Evolutionary conservation across 352 stramenopile genomes (phyloP), one percentile per base, ranked within the genome.

Genomic region (Phytophthora crassamura): DNA sequence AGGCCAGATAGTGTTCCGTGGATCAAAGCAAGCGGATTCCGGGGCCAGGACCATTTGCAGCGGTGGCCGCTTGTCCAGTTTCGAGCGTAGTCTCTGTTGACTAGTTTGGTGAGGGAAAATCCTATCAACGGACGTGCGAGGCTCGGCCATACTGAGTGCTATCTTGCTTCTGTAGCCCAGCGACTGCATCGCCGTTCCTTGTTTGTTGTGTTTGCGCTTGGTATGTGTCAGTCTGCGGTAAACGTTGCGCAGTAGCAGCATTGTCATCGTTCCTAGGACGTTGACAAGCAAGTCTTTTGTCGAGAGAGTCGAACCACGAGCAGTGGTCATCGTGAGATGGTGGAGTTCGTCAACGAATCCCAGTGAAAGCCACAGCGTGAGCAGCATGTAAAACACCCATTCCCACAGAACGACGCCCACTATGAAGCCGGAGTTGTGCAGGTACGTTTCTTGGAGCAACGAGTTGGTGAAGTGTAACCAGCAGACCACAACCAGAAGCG

Each of bases 231-330:
- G 43, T 33, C 58, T 45, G 10, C 48, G 47, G 45, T 47, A 66
- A 8, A 66, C 34, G 8, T 38, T 66, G 9, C 40, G 47, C 3
- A 53, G 18, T n/a, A 32, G 42, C 14, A 66, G 2, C 38, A 52
- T 66, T 4, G 41, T 46, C 39, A 66, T 51, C 2, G 47, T 66
- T 14, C 58, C 58, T 15, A 66, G 22, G 5, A 43, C 33, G 25
- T 66, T 66, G 12, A 42, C 34, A 14, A 66, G 16, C 2, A 66
- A 41, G 12, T 66, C 58, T 54, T 59, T 66, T 4, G 58, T 59
- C 5, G 47, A 59, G 5, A 66, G 25, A 3, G 30, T 48, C 16
- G 48, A 41, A 11, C 16, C 33, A 5, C 48, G 22, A 18, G 58
- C 15, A 33, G 28, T 36, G 15, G 52, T 16, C 4, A 59, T 32